These are phyloP conservation scores for Neofusicoccum kwambonambiense DNA, from an alignment of 2,329 filamentous ascomycete genomes.

Conservation along the genomic window DNA sequence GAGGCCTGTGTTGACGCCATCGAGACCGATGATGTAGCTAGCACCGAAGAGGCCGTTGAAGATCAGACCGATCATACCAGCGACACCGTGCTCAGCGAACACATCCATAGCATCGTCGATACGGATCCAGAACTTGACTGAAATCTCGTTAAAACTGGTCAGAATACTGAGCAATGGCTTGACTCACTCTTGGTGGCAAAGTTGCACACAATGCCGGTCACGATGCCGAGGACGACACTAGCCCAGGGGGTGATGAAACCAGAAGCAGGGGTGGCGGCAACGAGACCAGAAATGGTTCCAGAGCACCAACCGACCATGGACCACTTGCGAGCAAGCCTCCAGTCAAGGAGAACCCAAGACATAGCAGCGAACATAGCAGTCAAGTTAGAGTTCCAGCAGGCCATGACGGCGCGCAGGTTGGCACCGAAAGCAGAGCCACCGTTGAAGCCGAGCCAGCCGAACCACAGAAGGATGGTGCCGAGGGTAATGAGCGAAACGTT, in stretches of 20 bases:
- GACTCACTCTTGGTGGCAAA: constrained; percentile 81
- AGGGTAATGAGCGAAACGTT: constrained; percentile 97
- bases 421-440: constrained; percentile 92
- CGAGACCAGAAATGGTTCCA: constrained; percentile 80
- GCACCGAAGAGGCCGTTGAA: constrained; percentile 76
- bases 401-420: constrained; percentile 91
- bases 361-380: constrained; percentile 89
- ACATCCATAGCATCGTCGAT: constrained; percentile 88
- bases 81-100: constrained; percentile 84
- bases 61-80: constrained; percentile 77
- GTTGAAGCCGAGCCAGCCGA: constrained; percentile 99
- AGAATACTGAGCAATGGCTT: background rate
- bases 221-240: constrained; percentile 59
- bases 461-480: constrained; percentile 94
- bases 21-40: constrained; percentile 70
- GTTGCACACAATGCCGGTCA: constrained; percentile 70
- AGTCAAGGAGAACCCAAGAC: constrained; percentile 95
- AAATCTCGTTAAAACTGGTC: constrained; percentile 23
- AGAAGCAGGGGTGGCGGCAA: constrained; percentile 81
- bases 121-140: constrained; percentile 70
- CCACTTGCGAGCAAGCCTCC: constrained; percentile 91
- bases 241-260: constrained; percentile 73
- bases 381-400: constrained; percentile 96
- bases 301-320: constrained; percentile 92
- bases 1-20: constrained; percentile 68